These are phyloP conservation scores for Euphorbia corollata DNA, from an alignment of 441 rosid genomes.

Conservation along the genomic window DNA sequence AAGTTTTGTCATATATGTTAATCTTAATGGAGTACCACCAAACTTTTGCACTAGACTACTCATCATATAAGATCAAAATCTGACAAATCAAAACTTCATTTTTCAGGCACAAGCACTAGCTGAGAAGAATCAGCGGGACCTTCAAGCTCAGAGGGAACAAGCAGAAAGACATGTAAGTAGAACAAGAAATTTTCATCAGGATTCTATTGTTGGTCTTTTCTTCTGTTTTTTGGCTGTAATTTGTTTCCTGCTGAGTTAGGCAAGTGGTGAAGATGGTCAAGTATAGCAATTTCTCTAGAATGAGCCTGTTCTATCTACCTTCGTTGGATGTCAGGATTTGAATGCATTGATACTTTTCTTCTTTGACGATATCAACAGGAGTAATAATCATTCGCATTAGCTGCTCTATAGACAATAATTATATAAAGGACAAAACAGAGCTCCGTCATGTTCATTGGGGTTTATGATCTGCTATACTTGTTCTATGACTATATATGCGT, in stretches of 20 bases:
- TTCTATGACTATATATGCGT: not conserved
- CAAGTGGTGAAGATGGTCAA: not conserved
- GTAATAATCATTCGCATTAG: not conserved
- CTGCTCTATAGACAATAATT: not conserved
- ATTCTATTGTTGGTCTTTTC: not conserved
- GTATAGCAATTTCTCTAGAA: not conserved
- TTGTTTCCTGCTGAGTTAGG: not conserved
- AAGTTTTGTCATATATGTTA: constrained; percentile 23
- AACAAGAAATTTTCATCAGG: constrained; percentile 10
- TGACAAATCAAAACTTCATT: constrained; percentile 18
- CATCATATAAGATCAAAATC: not conserved
- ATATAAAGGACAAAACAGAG: not conserved
- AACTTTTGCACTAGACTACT: not conserved
- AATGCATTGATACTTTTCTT: not conserved
- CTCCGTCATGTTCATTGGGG: not conserved
- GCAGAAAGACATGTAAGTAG: constrained; percentile 90
- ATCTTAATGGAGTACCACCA: not conserved
- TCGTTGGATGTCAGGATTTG: not conserved
- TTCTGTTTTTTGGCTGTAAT: not conserved
- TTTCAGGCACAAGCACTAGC: constrained; percentile 83
- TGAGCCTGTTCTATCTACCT: not conserved
- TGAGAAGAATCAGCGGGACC: constrained; percentile 90
- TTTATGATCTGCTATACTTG: not conserved
- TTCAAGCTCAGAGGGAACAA: constrained; percentile 77
- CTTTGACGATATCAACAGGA: not conserved